Base-by-base conservation (phyloP, 768 basidiomycete species). In the Phylloporus sp. region DNA sequence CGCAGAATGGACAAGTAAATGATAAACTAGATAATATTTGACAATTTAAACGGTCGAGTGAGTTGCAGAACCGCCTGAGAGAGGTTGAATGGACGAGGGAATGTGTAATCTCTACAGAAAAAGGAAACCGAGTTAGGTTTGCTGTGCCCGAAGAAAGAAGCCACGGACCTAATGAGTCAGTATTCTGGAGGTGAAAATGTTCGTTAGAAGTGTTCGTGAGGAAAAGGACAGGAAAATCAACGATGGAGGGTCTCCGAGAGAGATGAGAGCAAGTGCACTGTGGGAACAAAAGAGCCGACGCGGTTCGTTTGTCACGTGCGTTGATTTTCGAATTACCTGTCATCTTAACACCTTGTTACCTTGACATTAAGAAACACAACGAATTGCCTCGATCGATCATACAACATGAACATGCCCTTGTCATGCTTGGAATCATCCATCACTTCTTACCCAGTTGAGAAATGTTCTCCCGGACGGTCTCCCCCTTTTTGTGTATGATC, bases 271-370 rank as follows among this genome's bases (percentile, higher is more conserved):
- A 42, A 45, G 34, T 20, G 6, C 45, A 48, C 22, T 56, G 55
- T 62, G 63, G 54, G 56, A 59, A 53, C 53, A 49, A 51, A 45
- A 53, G 39, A 38, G 40, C 45, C 23, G 53, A 61, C 66, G 61
- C 65, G 66, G 66, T 68, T 68, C 66, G 42, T 44, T 66, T 61
- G 56, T 68, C 66, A 68, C 66, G 66, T 70, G 66, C 24, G 54
- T 67, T 67, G 62, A 67, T 38, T 68, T 67, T 49, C 10, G n/a
- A n/a, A n/a, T n/a, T n/a, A n/a, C n/a, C n/a, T n/a, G n/a, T n/a
- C n/a, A n/a, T n/a, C n/a, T n/a, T n/a, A n/a, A n/a, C n/a, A n/a
- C n/a, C n/a, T n/a, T 15, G 4, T 34, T 34, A 29, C 29, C 29
- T 29, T n/a, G 34, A 36, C 18, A 10, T 9, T 20, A 36, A 31